Base-by-base conservation (phyloP, 1,284 basidiomycete species). In the Heliocybe sulcata region DNA sequence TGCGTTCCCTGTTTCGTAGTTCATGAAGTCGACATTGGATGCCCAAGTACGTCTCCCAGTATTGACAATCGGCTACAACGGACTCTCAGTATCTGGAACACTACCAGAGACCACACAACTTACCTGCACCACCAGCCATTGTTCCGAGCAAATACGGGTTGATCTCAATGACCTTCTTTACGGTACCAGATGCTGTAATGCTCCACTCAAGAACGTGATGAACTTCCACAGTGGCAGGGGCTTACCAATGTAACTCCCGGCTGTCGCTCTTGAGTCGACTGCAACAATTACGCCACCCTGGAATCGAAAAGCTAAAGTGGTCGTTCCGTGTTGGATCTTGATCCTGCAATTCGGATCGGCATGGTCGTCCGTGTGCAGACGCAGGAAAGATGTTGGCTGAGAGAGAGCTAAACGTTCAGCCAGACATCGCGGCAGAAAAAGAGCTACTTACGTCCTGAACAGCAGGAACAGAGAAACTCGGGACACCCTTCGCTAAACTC, bases 81-180 rank as follows among this genome's bases (percentile, higher is more conserved):
- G 60, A 48, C 38, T 26, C 49, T 33, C 14, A 25, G 59, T 19
- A 45, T 29, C 35, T 19, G 45, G 29, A 3, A 12, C 45, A 47
- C 20, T 25, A 29, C 20, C 0, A 48, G n/a, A 52, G 16, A 35
- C 25, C 16, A 48, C 53, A 38, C 29, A 10, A 73, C 80, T 49
- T 64, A 92, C 94, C 94, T 60, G 96, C 96, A 73, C 95, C 96
- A 74, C 96, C 97, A 58, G 96, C 96, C 96, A 99, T 99, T 1
- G 96, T 99, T 57, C 97, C 97, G 29, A 99, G 82, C 54, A 99
- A 75, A 76, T 97, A 99, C 49, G 94, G 94, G 77, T 99, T 99
- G 74, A 99, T 99, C 77, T 99, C 97, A 65, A 99, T 99, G 60
- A 99, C 96, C 79, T 98, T 98, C 80, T 95, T 97, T 59, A 98